Base-by-base conservation (phyloP, 192 early-diverging fungal genomes). In the Rhizophagus clarus region DNA sequence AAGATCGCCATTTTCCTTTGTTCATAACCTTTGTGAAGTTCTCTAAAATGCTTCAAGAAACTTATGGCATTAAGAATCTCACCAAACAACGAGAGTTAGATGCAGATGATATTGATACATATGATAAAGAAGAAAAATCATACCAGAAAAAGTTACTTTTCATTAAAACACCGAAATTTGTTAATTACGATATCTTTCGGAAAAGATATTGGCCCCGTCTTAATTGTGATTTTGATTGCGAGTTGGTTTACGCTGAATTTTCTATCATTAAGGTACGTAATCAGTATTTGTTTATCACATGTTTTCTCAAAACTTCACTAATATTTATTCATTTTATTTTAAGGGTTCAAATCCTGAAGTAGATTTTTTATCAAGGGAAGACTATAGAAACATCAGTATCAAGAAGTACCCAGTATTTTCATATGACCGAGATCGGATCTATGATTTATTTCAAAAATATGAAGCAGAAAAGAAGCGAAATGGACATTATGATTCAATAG, bases 361-460 rank as follows among this genome's bases (percentile, higher is more conserved):
- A 5, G 32, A 34, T 22, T 28, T 22, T n/a, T 37, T 76, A 76
- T 76, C 60, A 76, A 76, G 60, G 45, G 74, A 76, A 5, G 74
- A 62, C 14, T 76, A 76, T 10, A 15, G 12, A 4, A 22, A 1
- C 0, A 61, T 76, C 22, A 76, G 56, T 10, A 76, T 34, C 12
- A 76, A 76, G 4, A 76, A 37, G 32, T 76, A 62, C 26, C 74
- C 74, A 14, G n/a, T 11, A 62, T 76, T 76, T 14, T 31, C 47
- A 14, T 6, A 22, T 12, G n/a, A 76, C 5, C 74, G 74, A 15
- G 56, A 76, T 61, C 31, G 42, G 15, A 63, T 76, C 63, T 76
- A 76, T 76, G 56, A 76, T 32, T 37, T 76, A 37, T 76, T 76
- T 62, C 24, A 62, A 42, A 60, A 47, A 62, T 76, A 76, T 28